These are phyloP conservation scores for Geotrichum siamense DNA, from an alignment of 1,139 yeast genomes.

Conservation along the genomic window DNA sequence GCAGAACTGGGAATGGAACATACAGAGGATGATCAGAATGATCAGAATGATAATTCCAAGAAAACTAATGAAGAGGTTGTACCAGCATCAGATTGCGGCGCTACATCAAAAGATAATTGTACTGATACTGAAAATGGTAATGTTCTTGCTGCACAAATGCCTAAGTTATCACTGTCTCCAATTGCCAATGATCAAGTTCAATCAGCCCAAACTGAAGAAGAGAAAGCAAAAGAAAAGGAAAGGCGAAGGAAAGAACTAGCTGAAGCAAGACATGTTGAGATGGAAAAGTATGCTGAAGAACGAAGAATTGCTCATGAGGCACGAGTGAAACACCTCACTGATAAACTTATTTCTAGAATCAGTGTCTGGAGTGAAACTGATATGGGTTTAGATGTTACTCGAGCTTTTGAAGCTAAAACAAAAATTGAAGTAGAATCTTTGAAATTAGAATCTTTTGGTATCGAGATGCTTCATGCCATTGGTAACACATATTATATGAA, in stretches of 20 bases:
- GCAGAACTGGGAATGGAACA: constrained; percentile 65
- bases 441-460: constrained; percentile 90
- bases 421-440: constrained; percentile 78
- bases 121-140: constrained; percentile 7
- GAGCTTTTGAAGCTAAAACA: constrained; percentile 63
- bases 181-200: constrained; percentile 2
- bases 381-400: constrained; percentile 58
- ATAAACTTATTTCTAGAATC: constrained; percentile 57
- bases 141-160: constrained; percentile 7
- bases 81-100: background rate
- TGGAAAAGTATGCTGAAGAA: constrained; percentile 75
- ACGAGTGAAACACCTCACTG: constrained; percentile 57
- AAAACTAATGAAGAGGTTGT: constrained; percentile 7
- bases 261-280: constrained; percentile 50
- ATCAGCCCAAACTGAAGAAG: constrained; percentile 21
- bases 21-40: constrained; percentile 64
- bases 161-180: constrained; percentile 7
- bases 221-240: constrained; percentile 30
- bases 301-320: constrained; percentile 63
- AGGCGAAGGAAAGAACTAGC: constrained; percentile 41
- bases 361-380: constrained; percentile 81
- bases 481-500: constrained; percentile 73
- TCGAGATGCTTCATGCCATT: constrained; percentile 80
- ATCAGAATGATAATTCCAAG: constrained; percentile 13
- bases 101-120: constrained; percentile 5